These are phyloP conservation scores for Cytospora piceae DNA, from an alignment of 2,329 filamentous ascomycete genomes.

Conservation along the genomic window DNA sequence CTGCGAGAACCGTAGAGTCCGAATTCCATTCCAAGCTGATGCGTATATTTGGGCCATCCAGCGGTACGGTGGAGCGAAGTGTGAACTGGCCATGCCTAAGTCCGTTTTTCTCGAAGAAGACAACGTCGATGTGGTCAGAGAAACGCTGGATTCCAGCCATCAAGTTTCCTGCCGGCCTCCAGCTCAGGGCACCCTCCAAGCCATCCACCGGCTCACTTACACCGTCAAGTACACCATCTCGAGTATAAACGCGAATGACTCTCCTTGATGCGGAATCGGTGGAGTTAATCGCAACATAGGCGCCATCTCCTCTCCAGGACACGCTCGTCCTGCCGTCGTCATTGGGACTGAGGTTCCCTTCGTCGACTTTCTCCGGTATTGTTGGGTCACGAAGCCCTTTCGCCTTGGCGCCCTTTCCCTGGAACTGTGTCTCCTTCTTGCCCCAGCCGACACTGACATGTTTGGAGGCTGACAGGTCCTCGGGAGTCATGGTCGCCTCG, in stretches of 20 bases:
- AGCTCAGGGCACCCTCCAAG: slow-evolving; percentile 84
- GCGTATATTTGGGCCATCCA: slow-evolving; percentile 55
- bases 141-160: slow-evolving; percentile 82
- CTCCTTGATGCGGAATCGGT: slow-evolving; percentile 71
- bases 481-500: slow-evolving; percentile 70
- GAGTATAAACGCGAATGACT: slow-evolving; percentile 85
- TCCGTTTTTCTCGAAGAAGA: slow-evolving; percentile 98
- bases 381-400: slow-evolving; percentile 89
- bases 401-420: slow-evolving; percentile 85
- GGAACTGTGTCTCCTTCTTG: slow-evolving; percentile 97
- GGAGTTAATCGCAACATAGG: slow-evolving; percentile 84
- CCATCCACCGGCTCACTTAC: slow-evolving; percentile 94
- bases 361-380: slow-evolving; percentile 88
- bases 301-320: slow-evolving; percentile 93
- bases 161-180: slow-evolving; percentile 88
- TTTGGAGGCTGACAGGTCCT: slow-evolving; percentile 84
- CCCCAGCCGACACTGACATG: slow-evolving; percentile 98
- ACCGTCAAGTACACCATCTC: slow-evolving; percentile 88
- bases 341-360: slow-evolving; percentile 73
- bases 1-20: slow-evolving; percentile 87
- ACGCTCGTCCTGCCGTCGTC: slow-evolving; percentile 76
- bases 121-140: slow-evolving; percentile 72
- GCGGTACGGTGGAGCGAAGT: slow-evolving; percentile 68
- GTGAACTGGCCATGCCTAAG: slow-evolving; percentile 92
- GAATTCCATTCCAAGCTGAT: slow-evolving; percentile 83